Evolutionary conservation across 108 stramenopile genomes (phyloP), one percentile per base, ranked within the genome.

Genomic region (Nitzschia sp.): DNA sequence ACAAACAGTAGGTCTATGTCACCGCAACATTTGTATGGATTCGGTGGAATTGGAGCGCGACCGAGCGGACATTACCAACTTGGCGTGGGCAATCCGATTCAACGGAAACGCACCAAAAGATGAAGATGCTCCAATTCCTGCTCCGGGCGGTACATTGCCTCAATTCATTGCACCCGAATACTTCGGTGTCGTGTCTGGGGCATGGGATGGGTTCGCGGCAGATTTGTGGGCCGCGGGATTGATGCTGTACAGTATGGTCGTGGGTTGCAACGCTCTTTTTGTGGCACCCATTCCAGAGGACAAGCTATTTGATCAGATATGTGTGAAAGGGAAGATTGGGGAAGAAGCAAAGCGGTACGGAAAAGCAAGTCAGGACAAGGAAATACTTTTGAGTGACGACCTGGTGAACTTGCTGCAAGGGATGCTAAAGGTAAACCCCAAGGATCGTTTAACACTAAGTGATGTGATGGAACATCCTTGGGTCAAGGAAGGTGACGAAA

Each of bases 211-310:
- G 24, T 87, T 82, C 54, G 75, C 89, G 3, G 85, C 81, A 19
- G 92, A 93, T 69, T 61, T 95, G 19, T 92, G 93, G 93, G 86
- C 91, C 8, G 57, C 58, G 50, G 93, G 93, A 10, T 75, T 95
- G 50, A 85, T 95, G 25, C 75, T 95, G 39, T 95, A 86, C 66
- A 80, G 86, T 29, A 77, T 90, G 65, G 70, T 89, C 9, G 69
- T 86, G 17, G 87, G 92, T 29, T 64, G 65, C 10, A 84, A 87
- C 19, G 86, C 90, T 10, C 78, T 89, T 39, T 90, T 91, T 51
- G 53, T 54, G 6, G 83, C 84, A 73, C 46, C 86, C 75, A 21
- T 88, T 41, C 65, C 69, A 12, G 75, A 68, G 14, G 92, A 94
- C 63, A 79, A 46, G 71, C 83, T 40, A 11, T 94, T 86, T 77